A percentile compares a stretch with the other conserved stretches of the same genome.
These are phyloP conservation scores for Penstemon barbatus DNA, from an alignment of 257 asterid species.

Conservation along the genomic window DNA sequence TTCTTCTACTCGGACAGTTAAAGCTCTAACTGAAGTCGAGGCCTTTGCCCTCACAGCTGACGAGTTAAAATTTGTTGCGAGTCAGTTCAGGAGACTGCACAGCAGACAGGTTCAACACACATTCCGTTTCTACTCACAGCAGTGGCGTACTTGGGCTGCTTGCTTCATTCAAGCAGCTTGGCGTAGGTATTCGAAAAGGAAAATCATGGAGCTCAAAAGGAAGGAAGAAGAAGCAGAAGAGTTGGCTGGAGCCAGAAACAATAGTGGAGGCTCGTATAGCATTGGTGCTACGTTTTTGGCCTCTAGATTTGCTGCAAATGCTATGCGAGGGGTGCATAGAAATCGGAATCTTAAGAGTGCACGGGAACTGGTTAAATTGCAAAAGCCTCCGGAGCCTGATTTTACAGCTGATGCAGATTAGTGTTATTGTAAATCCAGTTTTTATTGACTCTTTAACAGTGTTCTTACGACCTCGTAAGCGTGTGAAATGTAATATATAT, in stretches of 20 bases:
- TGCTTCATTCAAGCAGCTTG: constrained; percentile 96
- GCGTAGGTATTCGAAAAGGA: constrained; percentile 81
- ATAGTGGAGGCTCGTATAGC: constrained; percentile 58
- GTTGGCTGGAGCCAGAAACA: constrained; percentile 40
- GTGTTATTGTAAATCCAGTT: constrained; percentile 23
- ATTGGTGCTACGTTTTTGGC: constrained; percentile 85
- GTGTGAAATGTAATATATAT: constrained; percentile 35
- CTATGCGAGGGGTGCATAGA: constrained; percentile 78
- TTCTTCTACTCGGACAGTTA: constrained; percentile 86
- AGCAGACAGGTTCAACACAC: constrained; percentile 94
- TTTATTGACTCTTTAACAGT: constrained; percentile 10
- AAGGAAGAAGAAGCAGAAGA: constrained; percentile 71
- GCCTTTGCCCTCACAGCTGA: constrained; percentile 89
- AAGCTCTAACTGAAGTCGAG: constrained; percentile 80
- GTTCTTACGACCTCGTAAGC: constrained; percentile 29
- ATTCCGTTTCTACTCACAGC: constrained; percentile 94
- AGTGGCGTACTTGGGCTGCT: constrained; percentile 99
- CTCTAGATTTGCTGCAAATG: constrained; percentile 80
- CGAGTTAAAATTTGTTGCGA: constrained; percentile 85
- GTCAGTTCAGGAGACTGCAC: constrained; percentile 95
- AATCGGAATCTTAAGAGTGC: constrained; percentile 74
- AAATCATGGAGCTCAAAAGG: constrained; percentile 55
- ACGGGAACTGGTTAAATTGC: constrained; percentile 69
- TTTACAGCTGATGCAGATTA: constrained; percentile 79
- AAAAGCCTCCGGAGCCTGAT: constrained; percentile 91